A percentile compares a stretch with the other conserved stretches of the same genome.
Evolutionary conservation across 106 monocot species (phyloP).

Genomic region (Gastrodia elata): DNA sequence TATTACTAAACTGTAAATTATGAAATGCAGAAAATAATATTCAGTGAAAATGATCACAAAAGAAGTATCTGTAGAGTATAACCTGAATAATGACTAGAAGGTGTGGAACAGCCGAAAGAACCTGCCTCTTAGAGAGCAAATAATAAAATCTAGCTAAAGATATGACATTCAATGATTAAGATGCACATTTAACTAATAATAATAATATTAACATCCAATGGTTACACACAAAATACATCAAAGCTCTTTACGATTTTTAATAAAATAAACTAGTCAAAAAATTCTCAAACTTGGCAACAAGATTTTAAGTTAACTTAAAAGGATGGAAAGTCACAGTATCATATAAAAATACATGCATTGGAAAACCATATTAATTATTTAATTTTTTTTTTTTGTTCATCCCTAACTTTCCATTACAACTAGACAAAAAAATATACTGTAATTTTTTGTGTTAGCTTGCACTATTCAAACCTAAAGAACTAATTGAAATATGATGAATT

Average conservation of each 20-base stretch:
- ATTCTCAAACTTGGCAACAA: background rate
- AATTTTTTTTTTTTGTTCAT: background rate
- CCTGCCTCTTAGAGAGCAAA: constrained; percentile 58
- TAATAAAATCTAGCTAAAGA: constrained; percentile 3
- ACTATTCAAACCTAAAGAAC: constrained; percentile 3
- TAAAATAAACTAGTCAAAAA: background rate
- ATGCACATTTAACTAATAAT: background rate
- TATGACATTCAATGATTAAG: background rate
- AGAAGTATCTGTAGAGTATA: constrained; percentile 2
- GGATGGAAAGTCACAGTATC: background rate
- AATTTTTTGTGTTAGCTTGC: no score
- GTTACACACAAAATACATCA: background rate
- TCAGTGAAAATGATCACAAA: background rate
- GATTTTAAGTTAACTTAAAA: background rate
- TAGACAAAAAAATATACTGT: background rate
- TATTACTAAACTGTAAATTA: constrained; percentile 1
- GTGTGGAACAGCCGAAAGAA: constrained; percentile 93
- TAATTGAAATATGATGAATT: background rate
- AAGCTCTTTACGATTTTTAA: background rate
- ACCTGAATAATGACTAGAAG: constrained; percentile 89
- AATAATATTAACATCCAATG: background rate
- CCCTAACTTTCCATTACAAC: background rate
- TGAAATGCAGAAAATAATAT: background rate
- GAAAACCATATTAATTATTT: background rate
- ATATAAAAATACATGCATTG: background rate